Conservation (phyloP, 495 filamentous ascomycete genomes). For the Hypomontagnella submonticulosa region DNA sequence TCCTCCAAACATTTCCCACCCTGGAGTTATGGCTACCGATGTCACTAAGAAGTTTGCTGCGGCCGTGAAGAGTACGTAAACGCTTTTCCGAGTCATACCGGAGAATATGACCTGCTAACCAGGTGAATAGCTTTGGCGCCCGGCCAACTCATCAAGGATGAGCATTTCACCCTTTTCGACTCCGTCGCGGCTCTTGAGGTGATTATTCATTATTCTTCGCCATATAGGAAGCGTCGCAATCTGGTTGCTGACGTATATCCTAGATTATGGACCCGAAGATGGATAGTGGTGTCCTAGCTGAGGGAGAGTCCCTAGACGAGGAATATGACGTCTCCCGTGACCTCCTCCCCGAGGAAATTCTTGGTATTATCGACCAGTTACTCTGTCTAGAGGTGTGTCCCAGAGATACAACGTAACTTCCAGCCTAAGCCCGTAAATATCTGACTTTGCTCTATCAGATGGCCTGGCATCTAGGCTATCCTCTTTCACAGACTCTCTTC, state of each 20-base stretch:
- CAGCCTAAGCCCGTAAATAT: slow-evolving; percentile 17
- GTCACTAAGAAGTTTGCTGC: slow-evolving; percentile 80
- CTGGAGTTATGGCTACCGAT: slow-evolving; percentile 70
- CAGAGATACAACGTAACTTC: slow-evolving; percentile 34
- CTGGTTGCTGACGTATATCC: slow-evolving; percentile 11
- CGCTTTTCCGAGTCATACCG: background rate
- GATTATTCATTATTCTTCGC: slow-evolving; percentile 46
- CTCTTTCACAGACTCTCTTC: slow-evolving; percentile 92
- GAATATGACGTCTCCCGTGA: slow-evolving; percentile 81
- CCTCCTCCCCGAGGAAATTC: slow-evolving; percentile 79
- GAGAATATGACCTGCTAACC: slow-evolving; percentile 24
- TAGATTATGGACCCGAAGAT: slow-evolving; percentile 99
- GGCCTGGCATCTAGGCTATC: slow-evolving; percentile 96
- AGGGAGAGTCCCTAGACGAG: slow-evolving; percentile 82
- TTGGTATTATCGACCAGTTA: slow-evolving; percentile 95
- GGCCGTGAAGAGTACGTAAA: slow-evolving; percentile 70
- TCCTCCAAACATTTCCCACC: slow-evolving; percentile 54
- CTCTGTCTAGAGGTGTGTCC: slow-evolving; percentile 82
- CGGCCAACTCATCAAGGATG: slow-evolving; percentile 93
- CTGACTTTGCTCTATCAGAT: slow-evolving; percentile 66
- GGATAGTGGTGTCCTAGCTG: slow-evolving; percentile 87
- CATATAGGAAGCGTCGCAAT: background rate
- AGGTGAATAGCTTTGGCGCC: slow-evolving; percentile 69
- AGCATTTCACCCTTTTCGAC: slow-evolving; percentile 91
- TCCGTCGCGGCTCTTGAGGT: slow-evolving; percentile 95